Conservation (phyloP, 495 filamentous ascomycete species). For the Haplographium delicatum region DNA sequence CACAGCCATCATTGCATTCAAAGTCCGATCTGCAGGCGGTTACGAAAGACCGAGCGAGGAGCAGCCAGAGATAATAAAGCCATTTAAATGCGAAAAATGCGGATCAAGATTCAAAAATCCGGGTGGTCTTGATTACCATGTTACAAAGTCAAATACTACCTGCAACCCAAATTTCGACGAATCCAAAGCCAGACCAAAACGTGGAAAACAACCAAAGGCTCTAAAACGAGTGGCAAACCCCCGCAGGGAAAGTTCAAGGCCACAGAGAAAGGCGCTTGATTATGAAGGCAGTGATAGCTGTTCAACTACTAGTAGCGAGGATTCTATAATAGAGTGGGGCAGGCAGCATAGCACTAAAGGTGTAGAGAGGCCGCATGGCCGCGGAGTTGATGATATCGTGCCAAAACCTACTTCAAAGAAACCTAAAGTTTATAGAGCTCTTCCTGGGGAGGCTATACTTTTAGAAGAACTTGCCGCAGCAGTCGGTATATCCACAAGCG, state of each 20-base stretch:
- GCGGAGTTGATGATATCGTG: not conserved
- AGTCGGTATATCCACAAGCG: no score
- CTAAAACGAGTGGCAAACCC: not conserved
- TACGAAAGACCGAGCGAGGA: not conserved
- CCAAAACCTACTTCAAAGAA: not conserved
- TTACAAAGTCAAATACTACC: conserved; percentile 37
- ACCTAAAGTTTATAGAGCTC: not conserved
- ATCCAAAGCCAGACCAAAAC: not conserved
- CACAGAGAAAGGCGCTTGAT: conserved; percentile 22
- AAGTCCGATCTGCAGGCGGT: not conserved
- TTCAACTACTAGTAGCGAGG: conserved; percentile 16
- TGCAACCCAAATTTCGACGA: conserved; percentile 45
- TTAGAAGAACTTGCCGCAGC: not conserved
- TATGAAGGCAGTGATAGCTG: conserved; percentile 15
- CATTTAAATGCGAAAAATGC: conserved; percentile 41
- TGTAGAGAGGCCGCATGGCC: conserved; percentile 22
- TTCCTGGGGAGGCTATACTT: not conserved
- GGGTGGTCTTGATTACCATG: conserved; percentile 48
- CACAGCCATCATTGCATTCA: conserved; percentile 3
- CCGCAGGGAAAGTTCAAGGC: conserved; percentile 23
- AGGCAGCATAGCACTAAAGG: conserved; percentile 31
- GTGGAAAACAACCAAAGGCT: not conserved
- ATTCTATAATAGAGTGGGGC: conserved; percentile 23
- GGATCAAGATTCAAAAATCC: conserved; percentile 46
- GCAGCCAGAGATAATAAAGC: conserved; percentile 13